Percentiles rank a stretch among this genome's conserved stretches.
Evolutionary conservation across 495 filamentous ascomycete genomes (phyloP).

Genomic region (Trichoderma reesei): DNA sequence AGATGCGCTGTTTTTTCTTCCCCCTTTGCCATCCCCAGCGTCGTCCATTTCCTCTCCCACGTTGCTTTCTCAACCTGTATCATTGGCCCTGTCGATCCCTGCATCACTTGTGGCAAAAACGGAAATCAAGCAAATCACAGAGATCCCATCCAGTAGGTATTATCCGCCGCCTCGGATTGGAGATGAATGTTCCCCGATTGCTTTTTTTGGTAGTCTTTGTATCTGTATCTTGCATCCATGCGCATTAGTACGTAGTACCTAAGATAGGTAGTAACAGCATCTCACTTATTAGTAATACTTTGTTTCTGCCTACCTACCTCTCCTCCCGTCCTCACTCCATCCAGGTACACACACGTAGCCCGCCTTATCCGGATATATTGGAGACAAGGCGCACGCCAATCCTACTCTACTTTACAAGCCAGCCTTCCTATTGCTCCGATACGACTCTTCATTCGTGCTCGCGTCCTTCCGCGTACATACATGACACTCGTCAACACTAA

Average conservation of each 20-base stretch:
- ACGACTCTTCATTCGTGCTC: too few species aligned
- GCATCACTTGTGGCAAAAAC: neutral
- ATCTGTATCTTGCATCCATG: too few species aligned
- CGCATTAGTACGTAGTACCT: too few species aligned
- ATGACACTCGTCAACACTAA: too few species aligned
- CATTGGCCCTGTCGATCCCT: slow-evolving; percentile 7
- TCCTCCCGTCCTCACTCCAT: too few species aligned
- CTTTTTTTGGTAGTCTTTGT: too few species aligned
- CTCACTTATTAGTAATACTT: too few species aligned
- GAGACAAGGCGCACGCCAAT: neutral
- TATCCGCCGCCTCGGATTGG: neutral
- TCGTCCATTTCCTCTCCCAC: neutral
- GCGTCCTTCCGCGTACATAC: too few species aligned
- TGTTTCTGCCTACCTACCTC: too few species aligned
- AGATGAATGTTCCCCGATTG: neutral
- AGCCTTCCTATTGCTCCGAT: neutral
- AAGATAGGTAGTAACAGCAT: too few species aligned
- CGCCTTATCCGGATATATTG: neutral
- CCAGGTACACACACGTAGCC: too few species aligned
- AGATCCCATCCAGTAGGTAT: too few species aligned
- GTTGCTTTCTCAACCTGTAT: neutral
- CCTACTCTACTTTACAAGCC: neutral
- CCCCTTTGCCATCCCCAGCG: neutral
- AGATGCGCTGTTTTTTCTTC: neutral
- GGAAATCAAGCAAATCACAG: neutral